Conservation (phyloP, 176 grass and related monocot species). For the Avena eriantha region DNA sequence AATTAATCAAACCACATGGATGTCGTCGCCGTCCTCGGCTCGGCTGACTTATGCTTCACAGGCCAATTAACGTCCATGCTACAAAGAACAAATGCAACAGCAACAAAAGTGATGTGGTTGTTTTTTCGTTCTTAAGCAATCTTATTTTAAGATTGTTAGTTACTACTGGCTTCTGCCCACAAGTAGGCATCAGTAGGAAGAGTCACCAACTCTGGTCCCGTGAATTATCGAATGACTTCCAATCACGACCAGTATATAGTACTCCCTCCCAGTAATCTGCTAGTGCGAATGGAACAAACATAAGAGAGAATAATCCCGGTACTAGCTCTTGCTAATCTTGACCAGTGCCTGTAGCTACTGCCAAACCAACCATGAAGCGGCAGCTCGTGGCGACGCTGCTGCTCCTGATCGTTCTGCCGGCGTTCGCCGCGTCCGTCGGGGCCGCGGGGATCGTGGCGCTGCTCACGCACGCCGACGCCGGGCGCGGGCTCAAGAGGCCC, state of each 20-base stretch:
- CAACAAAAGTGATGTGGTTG: background rate
- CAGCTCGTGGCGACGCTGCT: conserved; percentile 40
- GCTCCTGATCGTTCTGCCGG: conserved; percentile 54
- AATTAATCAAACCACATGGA: too few relatives aligned
- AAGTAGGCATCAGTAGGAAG: conserved; percentile 40
- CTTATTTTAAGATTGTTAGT: conserved; percentile 31
- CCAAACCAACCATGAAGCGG: conserved; percentile 33
- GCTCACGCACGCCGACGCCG: conserved; percentile 64
- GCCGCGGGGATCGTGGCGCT: conserved; percentile 38
- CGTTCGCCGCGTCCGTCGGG: conserved; percentile 19
- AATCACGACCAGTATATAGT: conserved; percentile 16
- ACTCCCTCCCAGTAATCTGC: background rate
- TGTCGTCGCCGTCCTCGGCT: too few relatives aligned
- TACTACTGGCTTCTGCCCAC: conserved; percentile 41
- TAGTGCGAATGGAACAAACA: background rate
- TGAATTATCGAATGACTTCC: conserved; percentile 15
- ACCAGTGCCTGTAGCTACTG: background rate
- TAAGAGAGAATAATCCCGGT: background rate
- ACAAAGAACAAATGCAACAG: background rate
- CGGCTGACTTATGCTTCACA: background rate
- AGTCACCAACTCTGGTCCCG: conserved; percentile 36
- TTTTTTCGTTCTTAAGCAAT: conserved; percentile 22
- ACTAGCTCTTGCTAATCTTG: conserved; percentile 1
- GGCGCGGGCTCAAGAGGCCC: conserved; percentile 37
- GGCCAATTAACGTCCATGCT: background rate